Evolutionary conservation across 805 yeast genomes (phyloP).

Genomic region (Yarrowia divulgata): DNA sequence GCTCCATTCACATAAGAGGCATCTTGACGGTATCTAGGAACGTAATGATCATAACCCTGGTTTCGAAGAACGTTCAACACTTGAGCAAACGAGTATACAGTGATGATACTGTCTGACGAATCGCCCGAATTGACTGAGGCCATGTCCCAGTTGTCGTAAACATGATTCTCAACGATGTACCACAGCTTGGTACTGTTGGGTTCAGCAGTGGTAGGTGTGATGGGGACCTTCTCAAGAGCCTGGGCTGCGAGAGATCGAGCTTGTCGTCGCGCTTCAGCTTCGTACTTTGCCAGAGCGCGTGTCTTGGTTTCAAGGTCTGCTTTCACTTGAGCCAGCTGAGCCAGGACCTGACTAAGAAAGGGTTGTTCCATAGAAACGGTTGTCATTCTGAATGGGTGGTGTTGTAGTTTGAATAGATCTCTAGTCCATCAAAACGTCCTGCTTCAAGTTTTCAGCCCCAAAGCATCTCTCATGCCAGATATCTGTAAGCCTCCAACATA

Average conservation of each 20-base stretch:
- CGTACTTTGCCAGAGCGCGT: background rate
- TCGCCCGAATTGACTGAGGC: background rate
- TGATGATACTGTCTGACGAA: background rate
- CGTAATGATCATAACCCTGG: background rate
- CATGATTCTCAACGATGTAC: background rate
- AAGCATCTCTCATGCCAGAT: background rate
- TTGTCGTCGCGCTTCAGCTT: background rate
- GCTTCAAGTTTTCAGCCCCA: background rate
- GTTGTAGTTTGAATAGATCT: too few species aligned
- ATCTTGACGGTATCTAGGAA: background rate
- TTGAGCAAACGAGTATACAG: background rate
- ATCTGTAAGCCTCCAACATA: background rate
- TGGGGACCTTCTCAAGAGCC: background rate
- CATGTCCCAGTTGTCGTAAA: background rate
- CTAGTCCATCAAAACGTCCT: too few species aligned
- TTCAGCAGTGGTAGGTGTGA: background rate
- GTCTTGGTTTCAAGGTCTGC: background rate
- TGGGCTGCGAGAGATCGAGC: background rate
- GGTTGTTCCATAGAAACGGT: too few species aligned
- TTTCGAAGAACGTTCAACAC: background rate
- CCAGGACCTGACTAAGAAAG: background rate
- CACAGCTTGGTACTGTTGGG: background rate
- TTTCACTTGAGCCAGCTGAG: background rate
- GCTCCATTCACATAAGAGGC: background rate
- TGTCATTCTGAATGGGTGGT: too few species aligned